These are phyloP conservation scores for Spiromastix sp. DNA, from an alignment of 2,329 filamentous ascomycete genomes.

Conservation along the genomic window DNA sequence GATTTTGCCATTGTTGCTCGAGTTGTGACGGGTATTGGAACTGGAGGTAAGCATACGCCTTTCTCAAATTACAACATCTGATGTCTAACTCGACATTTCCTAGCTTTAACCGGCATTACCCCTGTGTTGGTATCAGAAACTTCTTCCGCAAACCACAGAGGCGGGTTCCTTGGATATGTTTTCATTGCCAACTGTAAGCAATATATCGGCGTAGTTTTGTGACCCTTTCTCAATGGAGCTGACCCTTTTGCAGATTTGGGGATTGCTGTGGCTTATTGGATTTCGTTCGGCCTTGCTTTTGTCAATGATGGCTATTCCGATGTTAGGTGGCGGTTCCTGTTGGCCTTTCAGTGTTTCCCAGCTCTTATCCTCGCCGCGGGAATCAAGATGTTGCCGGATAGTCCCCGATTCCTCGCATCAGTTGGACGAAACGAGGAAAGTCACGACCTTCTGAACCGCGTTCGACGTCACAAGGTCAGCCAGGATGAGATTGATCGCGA, in stretches of 20 bases:
- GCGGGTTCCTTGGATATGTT: constrained; percentile 58
- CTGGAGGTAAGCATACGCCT: constrained; percentile 34
- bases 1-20: constrained; percentile 52
- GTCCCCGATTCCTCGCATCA: constrained; percentile 43
- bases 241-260: too few relatives aligned
- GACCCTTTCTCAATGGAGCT: too few relatives aligned
- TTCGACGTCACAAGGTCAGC: constrained; percentile 49
- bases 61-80: too few relatives aligned
- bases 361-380: constrained; percentile 45
- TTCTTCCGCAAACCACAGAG: too few relatives aligned
- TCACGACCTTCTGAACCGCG: constrained; percentile 51
- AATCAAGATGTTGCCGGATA: constrained; percentile 61
- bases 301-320: constrained; percentile 47
- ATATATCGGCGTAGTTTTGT: too few relatives aligned
- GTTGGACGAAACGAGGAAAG: constrained; percentile 46
- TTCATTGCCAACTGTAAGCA: constrained; percentile 63
- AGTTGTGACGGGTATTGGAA: constrained; percentile 2
- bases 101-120: constrained; percentile 61
- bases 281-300: constrained; percentile 50
- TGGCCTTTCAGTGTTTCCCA: constrained; percentile 60
- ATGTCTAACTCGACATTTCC: constrained; percentile 58
- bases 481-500: constrained; percentile 45
- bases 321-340: constrained; percentile 58
- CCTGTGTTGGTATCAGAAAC: constrained; percentile 65
- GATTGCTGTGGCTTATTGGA: constrained; percentile 55